Evolutionary conservation across 768 basidiomycete genomes (phyloP), one percentile per base, ranked within the genome.

Genomic region (Xanthoconium stramineum): DNA sequence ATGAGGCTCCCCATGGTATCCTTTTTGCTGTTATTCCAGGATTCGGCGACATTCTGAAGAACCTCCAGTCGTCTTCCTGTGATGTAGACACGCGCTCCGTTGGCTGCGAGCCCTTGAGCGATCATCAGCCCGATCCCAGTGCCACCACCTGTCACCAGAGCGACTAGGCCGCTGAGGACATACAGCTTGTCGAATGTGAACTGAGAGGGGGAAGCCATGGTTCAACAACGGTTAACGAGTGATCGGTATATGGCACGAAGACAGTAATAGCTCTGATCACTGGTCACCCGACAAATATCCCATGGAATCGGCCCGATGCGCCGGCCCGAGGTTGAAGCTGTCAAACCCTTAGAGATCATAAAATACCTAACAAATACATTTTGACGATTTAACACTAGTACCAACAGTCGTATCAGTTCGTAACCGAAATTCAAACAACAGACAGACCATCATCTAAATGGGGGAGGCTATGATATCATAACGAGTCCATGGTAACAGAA

Each of bases 1-100:
- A 86, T 68, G 35, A 90, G 74, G 45, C 71, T 73, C 3, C 84
- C 83, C 62, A 76, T 72, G 44, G 56, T 62, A 20, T 65, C 70
- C 15, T 65, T 60, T 52, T 72, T 75, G 47, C 67, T 65, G 56
- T 63, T 65, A 50, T 77, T 75, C 78, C 81, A 83, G 11, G 73
- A 73, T 44, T 76, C 72, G n/a, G 78, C 74, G 15, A 80, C 76
- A 58, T 76, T 80, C 63, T 87, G 77, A 20, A 93, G 77, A 3
- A 88, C 83, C 6, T 85, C 81, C 46, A 78, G 69, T 45, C 91
- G 80, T 38, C 90, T 76, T 17, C 88, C 86, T 3, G 83, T 85
- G 62, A 92, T 88, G 65, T 92, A 93, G 15, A 91, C 89, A 61
- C 83, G 87, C 14, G 90, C 89, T 1, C 90, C 89, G 62, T 85